phyloP scores from a whole-genome alignment of 2,329 filamentous ascomycete genomes.

The Alternaria postmessia region DNA sequence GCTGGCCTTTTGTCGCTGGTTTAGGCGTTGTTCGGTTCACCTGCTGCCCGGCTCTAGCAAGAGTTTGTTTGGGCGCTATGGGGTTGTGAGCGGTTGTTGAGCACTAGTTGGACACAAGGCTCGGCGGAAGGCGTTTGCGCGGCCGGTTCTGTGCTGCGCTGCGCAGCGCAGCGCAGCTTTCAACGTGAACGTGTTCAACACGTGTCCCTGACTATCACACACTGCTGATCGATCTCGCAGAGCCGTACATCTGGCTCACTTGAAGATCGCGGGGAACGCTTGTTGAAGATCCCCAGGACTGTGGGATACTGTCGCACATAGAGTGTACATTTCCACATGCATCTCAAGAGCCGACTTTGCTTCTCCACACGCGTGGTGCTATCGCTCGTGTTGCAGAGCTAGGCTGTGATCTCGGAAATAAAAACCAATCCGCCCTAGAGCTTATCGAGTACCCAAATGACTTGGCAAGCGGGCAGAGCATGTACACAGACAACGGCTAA shows the following conservation, averaged over 20 bases:
- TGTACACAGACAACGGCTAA: constrained; percentile 27
- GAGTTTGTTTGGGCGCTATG: constrained; percentile 8
- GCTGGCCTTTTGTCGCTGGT: constrained; percentile 9
- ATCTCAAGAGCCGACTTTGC: constrained; percentile 10
- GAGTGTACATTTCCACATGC: constrained; percentile 7
- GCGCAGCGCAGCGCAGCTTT: neutral
- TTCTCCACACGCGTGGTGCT: constrained; percentile 18
- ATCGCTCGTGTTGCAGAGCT: constrained; percentile 9
- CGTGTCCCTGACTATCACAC: constrained; percentile 14
- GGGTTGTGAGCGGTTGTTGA: constrained; percentile 7
- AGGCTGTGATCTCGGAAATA: constrained; percentile 27
- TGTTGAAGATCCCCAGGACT: constrained; percentile 31
- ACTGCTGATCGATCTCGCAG: constrained; percentile 19
- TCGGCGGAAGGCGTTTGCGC: neutral
- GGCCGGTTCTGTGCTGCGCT: neutral
- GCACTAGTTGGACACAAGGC: neutral
- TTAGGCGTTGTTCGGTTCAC: constrained; percentile 16
- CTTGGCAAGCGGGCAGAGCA: constrained; percentile 22
- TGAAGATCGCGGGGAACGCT: constrained; percentile 29
- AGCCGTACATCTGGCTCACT: constrained; percentile 34
- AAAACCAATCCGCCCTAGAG: constrained; percentile 14
- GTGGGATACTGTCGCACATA: constrained; percentile 24
- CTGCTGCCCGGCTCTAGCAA: constrained; percentile 11
- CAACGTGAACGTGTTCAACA: constrained; percentile 12
- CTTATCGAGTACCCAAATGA: constrained; percentile 19